Percentiles rank a stretch among this genome's conserved stretches.
Conservation (phyloP, 257 asterid species). For the Capsicum rhomboideum region DNA sequence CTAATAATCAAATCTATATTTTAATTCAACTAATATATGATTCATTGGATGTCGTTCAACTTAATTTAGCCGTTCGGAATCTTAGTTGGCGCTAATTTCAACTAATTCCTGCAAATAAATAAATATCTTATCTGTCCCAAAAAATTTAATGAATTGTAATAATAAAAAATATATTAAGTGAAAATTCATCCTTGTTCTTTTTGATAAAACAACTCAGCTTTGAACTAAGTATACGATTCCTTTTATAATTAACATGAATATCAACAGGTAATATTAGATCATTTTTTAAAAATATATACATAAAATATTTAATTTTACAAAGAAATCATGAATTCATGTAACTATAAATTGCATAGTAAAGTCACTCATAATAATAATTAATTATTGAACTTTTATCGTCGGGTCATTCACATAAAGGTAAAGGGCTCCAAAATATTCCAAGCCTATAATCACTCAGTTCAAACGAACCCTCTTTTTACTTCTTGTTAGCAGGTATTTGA, state of each 20-base stretch:
- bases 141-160: neutral
- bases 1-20: neutral
- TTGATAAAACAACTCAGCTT: too few relatives aligned
- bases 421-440: neutral
- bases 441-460: neutral
- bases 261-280: too few relatives aligned
- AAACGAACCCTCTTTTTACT: neutral
- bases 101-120: neutral
- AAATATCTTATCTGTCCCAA: neutral
- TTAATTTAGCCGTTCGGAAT: slow-evolving; percentile 5
- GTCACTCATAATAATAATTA: neutral
- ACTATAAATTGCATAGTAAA: neutral
- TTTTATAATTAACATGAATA: too few relatives aligned
- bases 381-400: neutral
- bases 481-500: neutral
- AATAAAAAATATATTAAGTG: too few relatives aligned
- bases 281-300: too few relatives aligned
- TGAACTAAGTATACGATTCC: too few relatives aligned
- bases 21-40: neutral
- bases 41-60: neutral
- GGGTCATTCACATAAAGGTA: neutral
- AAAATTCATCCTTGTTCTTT: too few relatives aligned
- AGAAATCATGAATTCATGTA: too few relatives aligned
- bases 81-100: slow-evolving; percentile 3
- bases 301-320: too few relatives aligned